Base-by-base conservation (phyloP, 2,329 filamentous ascomycete genomes). In the Colletotrichum sp. region DNA sequence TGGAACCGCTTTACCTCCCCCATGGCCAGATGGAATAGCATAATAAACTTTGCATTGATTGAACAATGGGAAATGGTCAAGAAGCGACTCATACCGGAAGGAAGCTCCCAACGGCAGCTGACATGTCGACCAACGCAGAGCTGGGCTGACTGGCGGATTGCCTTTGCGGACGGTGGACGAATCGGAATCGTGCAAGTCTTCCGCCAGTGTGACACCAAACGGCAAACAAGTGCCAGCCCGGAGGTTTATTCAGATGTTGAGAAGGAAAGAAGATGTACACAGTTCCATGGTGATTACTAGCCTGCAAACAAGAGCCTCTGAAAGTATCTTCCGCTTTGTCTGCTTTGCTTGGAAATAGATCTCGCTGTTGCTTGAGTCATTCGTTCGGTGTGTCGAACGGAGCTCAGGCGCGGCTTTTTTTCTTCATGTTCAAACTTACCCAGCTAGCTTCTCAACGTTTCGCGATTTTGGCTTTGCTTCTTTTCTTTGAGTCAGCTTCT, bases 41-140 rank as follows among this genome's bases (percentile, higher is more conserved):
- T 61, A 64, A 69, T 69, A 64, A 52, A 75, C 43, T 65, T 64
- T 73, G 58, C 64, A 69, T 73, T 64, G 69, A 69, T 63, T 36
- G 58, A 66, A 71, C 18, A 24, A 58, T 12, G 9, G 55, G 13
- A 6, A 16, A 58, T 30, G 55, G 43, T 21, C 18, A 38, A 58
- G 61, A 73, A 58, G 7, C 14, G 21, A 43, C 34, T 7, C n/a
- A 24, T 36, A 62, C 56, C 55, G 64, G 32, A 24, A 48, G 24
- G 10, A 52, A 28, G 30, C 59, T 21, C 43, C 58, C 52, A 71
- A 38, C 66, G 32, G 66, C 67, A 74, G 48, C 58, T 74, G 62
- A 65, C 61, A 28, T 43, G 10, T 43, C 12, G 32, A 24, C 5
- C 10, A 26, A 63, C 36, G 68, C 68, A 71, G 21, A 63, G 68